Evolutionary conservation across 257 asterid species (phyloP), one percentile per base, ranked within the genome.

Genomic region (Solanum sejunctum): DNA sequence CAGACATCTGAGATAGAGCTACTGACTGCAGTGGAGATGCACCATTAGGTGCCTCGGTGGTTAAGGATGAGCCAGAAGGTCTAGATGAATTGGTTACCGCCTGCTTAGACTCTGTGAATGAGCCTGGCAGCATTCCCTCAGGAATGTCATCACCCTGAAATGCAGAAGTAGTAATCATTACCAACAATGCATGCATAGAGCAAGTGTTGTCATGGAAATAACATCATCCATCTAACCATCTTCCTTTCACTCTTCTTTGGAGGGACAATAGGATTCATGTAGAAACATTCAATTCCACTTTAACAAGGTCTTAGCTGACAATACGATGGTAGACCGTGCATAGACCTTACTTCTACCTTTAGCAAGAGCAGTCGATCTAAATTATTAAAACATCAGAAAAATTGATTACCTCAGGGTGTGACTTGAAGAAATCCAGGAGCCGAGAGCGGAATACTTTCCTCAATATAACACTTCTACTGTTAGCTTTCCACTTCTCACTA

Each of bases 91-190:
- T 0, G 45, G 61, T 75, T 21, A 1, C 61, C 8, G 0, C 61
- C 23, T 84, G 91, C 87, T 88, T 92, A 72, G 69, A 36, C 67
- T 55, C 82, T 84, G 84, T 81, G 89, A 92, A 92, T 66, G 95
- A 93, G n/a, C 82, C 91, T 15, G 98, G 99, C n/a, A 95, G 89
- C 36, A 8, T 90, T 84, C 64, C 96, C 91, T 88, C 94, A 2
- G 99, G 98, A 83, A 97, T 91, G 56, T 95, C 99, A 88, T 97
- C 94, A 4, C 89, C 94, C 99, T 97, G 82, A 94, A 85, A 66
- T 69, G 49, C 58, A 88, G 66, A 79, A 61, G 73, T 0, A 4
- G 23, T 13, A 75, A 13, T 49, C 23, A 23, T 75, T 73, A 23
- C 5, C 21, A 15, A 47, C n/a, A 73, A 47, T 47, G 41, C 39